phyloP scores from a whole-genome alignment of 2,329 filamentous ascomycete genomes.

The Fusarium nodosum region DNA sequence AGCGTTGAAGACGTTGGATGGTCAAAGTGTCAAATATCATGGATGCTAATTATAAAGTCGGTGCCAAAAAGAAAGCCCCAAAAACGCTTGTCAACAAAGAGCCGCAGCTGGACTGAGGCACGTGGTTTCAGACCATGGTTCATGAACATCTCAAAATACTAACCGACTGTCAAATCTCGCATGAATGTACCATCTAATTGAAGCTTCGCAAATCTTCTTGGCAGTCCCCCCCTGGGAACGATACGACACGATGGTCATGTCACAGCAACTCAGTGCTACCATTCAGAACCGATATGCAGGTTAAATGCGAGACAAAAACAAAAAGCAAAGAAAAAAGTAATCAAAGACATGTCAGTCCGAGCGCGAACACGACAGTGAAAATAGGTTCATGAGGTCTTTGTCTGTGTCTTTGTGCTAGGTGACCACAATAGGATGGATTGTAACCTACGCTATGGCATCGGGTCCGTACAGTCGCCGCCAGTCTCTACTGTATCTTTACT shows the following conservation, averaged over 20 bases:
- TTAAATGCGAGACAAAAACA: slow-evolving; percentile 17
- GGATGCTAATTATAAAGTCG: slow-evolving; percentile 8
- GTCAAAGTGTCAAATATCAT: slow-evolving; percentile 28
- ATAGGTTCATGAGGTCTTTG: slow-evolving; percentile 3
- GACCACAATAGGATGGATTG: not conserved
- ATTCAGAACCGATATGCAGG: slow-evolving; percentile 17
- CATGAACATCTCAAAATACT: not conserved
- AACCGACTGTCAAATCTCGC: slow-evolving; percentile 21
- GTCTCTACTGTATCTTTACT: slow-evolving; percentile 22
- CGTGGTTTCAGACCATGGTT: slow-evolving; percentile 39
- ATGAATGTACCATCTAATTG: slow-evolving; percentile 40
- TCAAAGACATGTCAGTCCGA: slow-evolving; percentile 32
- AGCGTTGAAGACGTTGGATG: slow-evolving; percentile 32
- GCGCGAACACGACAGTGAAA: slow-evolving; percentile 9
- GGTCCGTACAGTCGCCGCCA: slow-evolving; percentile 8
- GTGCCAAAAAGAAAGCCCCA: slow-evolving; percentile 1
- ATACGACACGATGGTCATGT: not conserved
- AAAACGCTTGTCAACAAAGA: slow-evolving; percentile 22
- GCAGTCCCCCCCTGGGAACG: slow-evolving; percentile 22
- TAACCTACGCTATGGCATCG: slow-evolving; percentile 11
- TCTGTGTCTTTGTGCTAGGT: slow-evolving; percentile 22
- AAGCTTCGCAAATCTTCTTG: slow-evolving; percentile 39
- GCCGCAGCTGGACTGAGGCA: slow-evolving; percentile 44
- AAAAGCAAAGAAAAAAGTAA: slow-evolving; percentile 19
- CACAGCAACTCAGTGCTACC: slow-evolving; percentile 4